phyloP scores from a whole-genome alignment of 768 basidiomycete genomes.

The Glaciozyma antarctica region DNA sequence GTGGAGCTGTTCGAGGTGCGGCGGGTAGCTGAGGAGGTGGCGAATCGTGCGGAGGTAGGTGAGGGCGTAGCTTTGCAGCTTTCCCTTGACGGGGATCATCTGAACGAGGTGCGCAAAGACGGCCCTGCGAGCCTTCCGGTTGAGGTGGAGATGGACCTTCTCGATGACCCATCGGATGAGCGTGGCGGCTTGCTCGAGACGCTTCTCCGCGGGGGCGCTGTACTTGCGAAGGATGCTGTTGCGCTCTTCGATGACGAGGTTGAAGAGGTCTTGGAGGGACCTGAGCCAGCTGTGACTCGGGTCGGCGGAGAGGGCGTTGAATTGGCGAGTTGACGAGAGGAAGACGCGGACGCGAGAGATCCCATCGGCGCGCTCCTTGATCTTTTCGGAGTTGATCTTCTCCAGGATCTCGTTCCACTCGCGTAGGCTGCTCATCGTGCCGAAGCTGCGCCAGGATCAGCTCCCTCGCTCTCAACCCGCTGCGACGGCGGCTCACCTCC shows the following conservation, averaged over 20 bases:
- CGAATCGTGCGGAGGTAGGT: slow-evolving; percentile 74
- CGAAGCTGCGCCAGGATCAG: not conserved
- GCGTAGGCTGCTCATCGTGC: not conserved
- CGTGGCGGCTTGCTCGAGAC: slow-evolving; percentile 57
- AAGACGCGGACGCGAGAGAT: slow-evolving; percentile 31
- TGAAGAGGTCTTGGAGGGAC: slow-evolving; percentile 48
- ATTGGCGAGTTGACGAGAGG: slow-evolving; percentile 15
- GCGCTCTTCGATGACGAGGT: slow-evolving; percentile 56
- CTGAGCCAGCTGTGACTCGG: slow-evolving; percentile 44
- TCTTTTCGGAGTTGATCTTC: slow-evolving; percentile 44
- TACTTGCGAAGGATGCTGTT: slow-evolving; percentile 44
- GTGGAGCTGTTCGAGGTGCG: slow-evolving; percentile 71
- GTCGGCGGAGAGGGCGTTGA: slow-evolving; percentile 44
- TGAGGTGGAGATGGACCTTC: slow-evolving; percentile 51
- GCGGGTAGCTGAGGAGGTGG: slow-evolving; percentile 53
- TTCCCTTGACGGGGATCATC: slow-evolving; percentile 49
- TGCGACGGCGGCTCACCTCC: no score
- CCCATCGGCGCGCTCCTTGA: slow-evolving; percentile 37
- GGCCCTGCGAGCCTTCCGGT: slow-evolving; percentile 49
- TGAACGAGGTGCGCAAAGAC: slow-evolving; percentile 59
- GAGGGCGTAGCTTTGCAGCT: slow-evolving; percentile 56
- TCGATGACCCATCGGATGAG: slow-evolving; percentile 66
- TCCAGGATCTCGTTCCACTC: slow-evolving; percentile 41
- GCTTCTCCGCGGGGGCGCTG: slow-evolving; percentile 44
- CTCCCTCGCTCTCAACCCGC: no score